Evolutionary conservation across 257 asterid genomes (phyloP), one percentile per base, ranked within the genome.

Genomic region (Salvia rosmarinus): DNA sequence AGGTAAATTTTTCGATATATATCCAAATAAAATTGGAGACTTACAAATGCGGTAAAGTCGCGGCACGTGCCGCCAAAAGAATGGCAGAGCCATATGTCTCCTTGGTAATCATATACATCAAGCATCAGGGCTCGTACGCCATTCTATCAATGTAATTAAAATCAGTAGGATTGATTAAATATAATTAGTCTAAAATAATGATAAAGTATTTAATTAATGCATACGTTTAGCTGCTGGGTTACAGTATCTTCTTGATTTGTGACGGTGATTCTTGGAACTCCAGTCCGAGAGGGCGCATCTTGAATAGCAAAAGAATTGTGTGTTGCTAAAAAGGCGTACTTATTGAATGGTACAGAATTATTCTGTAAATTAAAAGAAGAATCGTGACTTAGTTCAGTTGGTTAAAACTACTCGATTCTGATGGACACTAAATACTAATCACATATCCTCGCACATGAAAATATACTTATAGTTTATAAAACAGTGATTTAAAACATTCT

Each of bases 81-180:
- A 76, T 91, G 97, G 81, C 97, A 91, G 64, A 91, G 12, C 97
- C 97, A 91, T 40, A 89, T 81, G 68, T 75, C 89, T 44, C 90
- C 96, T 39, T 84, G 52, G 13, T 63, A 89, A 74, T 91, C 96
- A 20, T 89, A 91, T 0, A 86, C 81, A 68, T 91, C 97, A 7
- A 91, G 89, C 97, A 89, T 89, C 60, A 89, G 63, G 0, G 83
- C 97, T 11, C 96, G 92, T 14, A 91, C 93, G 19, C 97, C 96
- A 75, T 84, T 85, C 96, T 89, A 54, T 17, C 42, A 35, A 37
- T 21, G 46, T n/a, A 42, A 21, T 16, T 37, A 20, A 19, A 73
- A 16, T 37, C 10, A 47, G 23, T 30, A 0, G 7, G 17, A 1
- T 56, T 6, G 12, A 51, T 64, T 61, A 60, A 23, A 11, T 23